Evolutionary conservation across 116 monocot genomes (phyloP).

Genomic region (Trichopus zeylanicus): DNA sequence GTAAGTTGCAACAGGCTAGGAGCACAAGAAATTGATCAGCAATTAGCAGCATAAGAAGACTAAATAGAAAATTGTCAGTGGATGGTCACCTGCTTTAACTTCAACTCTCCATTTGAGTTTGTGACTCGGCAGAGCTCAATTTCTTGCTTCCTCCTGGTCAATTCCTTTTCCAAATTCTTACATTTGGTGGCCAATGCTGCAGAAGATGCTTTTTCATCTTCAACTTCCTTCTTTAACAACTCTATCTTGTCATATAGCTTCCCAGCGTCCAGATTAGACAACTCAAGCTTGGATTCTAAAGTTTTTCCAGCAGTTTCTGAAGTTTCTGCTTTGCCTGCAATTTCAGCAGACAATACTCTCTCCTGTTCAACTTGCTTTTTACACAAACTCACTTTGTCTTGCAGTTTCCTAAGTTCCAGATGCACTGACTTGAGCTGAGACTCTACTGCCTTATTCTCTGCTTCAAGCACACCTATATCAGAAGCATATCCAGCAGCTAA

Average conservation of each 20-base stretch:
- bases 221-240: conserved; percentile 23
- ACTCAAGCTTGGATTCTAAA: conserved; percentile 17
- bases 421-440: conserved; percentile 11
- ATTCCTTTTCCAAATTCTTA: conserved; percentile 35
- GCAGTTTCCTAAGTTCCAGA: conserved; percentile 11
- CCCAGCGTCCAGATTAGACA: conserved; percentile 3
- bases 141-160: conserved; percentile 26
- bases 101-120: conserved; percentile 29
- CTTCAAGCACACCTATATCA: conserved; percentile 4
- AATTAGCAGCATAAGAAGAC: no score
- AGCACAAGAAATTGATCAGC: no score
- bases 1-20: no score
- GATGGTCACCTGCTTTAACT: conserved; percentile 45
- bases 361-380: conserved; percentile 19
- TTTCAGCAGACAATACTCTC: conserved; percentile 21
- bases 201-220: conserved; percentile 24
- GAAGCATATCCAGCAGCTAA: neutral
- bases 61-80: neutral
- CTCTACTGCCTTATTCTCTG: conserved; percentile 7
- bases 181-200: conserved; percentile 23
- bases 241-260: conserved; percentile 29
- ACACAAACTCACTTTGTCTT: conserved; percentile 4
- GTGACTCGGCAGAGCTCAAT: conserved; percentile 17
- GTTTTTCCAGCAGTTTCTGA: conserved; percentile 8
- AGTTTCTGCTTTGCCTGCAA: neutral